phyloP scores from a whole-genome alignment of 306 rosid species.

The Trichosanthes cucumerina region DNA sequence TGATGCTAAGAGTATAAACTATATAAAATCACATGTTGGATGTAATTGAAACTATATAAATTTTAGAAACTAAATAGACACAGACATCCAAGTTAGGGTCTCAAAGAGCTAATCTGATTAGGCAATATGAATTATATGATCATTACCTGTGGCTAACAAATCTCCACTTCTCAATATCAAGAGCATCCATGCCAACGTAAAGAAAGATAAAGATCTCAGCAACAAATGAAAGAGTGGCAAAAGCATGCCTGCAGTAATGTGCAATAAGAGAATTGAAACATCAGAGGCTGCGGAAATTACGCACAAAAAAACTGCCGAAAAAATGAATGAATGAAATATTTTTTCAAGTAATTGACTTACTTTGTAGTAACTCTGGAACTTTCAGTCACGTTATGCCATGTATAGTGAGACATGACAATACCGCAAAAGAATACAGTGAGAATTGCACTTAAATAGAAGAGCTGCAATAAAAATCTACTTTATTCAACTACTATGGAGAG shows the following conservation, averaged over 20 bases:
- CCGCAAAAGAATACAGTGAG: conserved; percentile 97
- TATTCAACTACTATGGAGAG: neutral
- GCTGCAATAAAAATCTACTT: conserved; percentile 40
- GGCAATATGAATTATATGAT: neutral
- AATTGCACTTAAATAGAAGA: conserved; percentile 81
- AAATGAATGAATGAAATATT: neutral
- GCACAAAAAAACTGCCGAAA: neutral
- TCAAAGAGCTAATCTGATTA: neutral
- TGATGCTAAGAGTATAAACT: no score
- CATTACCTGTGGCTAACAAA: conserved; percentile 63
- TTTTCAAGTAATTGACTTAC: conserved; percentile 30
- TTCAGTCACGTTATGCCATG: conserved; percentile 98
- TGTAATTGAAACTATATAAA: neutral
- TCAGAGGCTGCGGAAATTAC: neutral
- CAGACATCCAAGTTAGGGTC: neutral
- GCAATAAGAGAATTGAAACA: conserved; percentile 8
- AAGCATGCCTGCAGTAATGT: conserved; percentile 62
- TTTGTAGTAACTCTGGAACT: conserved; percentile 96
- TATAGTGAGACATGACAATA: conserved; percentile 97
- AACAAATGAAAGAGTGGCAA: conserved; percentile 81
- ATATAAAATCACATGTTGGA: neutral
- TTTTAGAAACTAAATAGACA: no score
- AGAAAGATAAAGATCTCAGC: conserved; percentile 92
- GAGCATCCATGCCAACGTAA: conserved; percentile 96
- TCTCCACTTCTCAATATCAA: conserved; percentile 96